These are phyloP conservation scores for Sugiyamaella xylanicola DNA, from an alignment of 1,139 yeast genomes.

Conservation along the genomic window DNA sequence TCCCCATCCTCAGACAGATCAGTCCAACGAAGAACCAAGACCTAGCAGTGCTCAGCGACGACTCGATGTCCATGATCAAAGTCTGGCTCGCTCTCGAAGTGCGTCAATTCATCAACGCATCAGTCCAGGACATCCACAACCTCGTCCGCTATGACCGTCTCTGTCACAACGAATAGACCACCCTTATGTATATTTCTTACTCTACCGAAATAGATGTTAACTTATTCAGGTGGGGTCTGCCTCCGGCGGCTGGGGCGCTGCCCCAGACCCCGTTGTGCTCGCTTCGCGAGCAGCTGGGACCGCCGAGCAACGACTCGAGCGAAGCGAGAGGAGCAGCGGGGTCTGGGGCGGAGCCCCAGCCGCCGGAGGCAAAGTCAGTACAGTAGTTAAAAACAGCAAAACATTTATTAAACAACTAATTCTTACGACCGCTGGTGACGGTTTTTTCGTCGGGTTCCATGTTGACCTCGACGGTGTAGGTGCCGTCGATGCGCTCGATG, in stretches of 20 bases:
- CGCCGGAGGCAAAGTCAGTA: slow-evolving; percentile 3
- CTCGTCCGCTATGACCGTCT: slow-evolving; percentile 61
- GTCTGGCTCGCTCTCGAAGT: slow-evolving; percentile 92
- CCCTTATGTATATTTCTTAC: no score
- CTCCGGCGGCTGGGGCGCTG: slow-evolving; percentile 4
- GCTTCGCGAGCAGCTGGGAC: not conserved
- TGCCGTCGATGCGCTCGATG: slow-evolving; percentile 14
- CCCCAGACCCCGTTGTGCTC: slow-evolving; percentile 5
- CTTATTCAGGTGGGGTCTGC: no score
- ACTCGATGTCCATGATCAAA: slow-evolving; percentile 75
- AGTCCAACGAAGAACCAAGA: slow-evolving; percentile 65
- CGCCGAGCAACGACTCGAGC: not conserved
- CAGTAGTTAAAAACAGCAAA: not conserved
- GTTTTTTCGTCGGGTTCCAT: slow-evolving; percentile 5
- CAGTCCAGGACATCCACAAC: slow-evolving; percentile 69
- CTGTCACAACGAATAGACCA: slow-evolving; percentile 62
- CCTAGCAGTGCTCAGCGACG: slow-evolving; percentile 31
- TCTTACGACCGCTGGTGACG: not conserved
- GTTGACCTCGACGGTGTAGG: slow-evolving; percentile 3
- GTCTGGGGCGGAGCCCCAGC: slow-evolving; percentile 1
- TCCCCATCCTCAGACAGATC: slow-evolving; percentile 83
- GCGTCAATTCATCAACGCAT: slow-evolving; percentile 80
- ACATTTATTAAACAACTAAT: not conserved
- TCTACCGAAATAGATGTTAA: no score
- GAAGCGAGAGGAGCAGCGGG: slow-evolving; percentile 1